A percentile compares a stretch with the other conserved stretches of the same genome.
phyloP scores from a whole-genome alignment of 257 asterid genomes.

The Petunia secreta region DNA sequence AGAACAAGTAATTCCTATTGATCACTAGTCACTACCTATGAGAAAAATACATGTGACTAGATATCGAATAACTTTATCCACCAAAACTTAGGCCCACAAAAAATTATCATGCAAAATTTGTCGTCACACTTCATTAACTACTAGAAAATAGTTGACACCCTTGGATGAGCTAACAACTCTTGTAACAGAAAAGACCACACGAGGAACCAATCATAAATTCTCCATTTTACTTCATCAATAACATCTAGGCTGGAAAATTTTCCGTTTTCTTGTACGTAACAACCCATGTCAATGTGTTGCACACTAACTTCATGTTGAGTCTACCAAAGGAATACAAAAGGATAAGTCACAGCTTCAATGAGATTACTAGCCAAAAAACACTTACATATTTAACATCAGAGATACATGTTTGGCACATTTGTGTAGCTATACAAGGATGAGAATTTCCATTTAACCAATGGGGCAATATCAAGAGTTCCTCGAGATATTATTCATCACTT shows the following conservation, averaged over 20 bases:
- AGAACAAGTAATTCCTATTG: no score
- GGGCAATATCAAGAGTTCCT: conserved; percentile 3
- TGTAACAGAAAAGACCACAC: not conserved
- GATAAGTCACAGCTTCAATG: not conserved
- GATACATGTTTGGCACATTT: not conserved
- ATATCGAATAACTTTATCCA: no score
- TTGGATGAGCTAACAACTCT: not conserved
- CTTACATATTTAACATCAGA: not conserved
- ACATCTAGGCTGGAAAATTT: not conserved
- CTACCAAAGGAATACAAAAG: not conserved
- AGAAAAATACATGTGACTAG: no score
- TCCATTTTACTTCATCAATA: no score
- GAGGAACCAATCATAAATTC: no score
- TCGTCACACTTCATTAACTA: no score
- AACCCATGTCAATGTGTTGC: not conserved
- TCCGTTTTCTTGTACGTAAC: not conserved
- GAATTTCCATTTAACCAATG: not conserved
- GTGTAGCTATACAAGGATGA: conserved; percentile 24
- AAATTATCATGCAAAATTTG: no score
- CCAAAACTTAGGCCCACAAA: no score
- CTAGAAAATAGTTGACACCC: no score
- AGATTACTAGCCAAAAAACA: not conserved
- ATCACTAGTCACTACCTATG: no score
- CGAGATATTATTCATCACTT: not conserved
- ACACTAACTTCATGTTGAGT: not conserved